Evolutionary conservation across 192 early-diverging fungal species (phyloP).

Genomic region (Coemansia sp.): DNA sequence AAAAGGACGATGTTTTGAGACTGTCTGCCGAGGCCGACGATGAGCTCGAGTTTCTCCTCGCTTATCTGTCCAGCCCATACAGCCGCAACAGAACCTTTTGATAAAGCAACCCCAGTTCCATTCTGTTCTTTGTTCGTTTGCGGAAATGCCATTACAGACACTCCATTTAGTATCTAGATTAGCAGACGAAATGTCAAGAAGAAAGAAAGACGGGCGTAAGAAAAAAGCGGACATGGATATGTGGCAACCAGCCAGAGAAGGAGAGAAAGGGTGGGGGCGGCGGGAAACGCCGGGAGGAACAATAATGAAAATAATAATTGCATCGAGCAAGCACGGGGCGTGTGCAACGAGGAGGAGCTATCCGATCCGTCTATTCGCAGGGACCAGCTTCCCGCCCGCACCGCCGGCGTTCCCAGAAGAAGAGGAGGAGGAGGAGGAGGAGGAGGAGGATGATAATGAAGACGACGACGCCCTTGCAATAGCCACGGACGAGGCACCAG

Average conservation of each 20-base stretch:
- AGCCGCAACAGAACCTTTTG: background rate
- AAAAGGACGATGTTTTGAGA: conserved; percentile 5
- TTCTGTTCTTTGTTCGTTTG: background rate
- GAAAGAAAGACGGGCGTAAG: too few relatives aligned
- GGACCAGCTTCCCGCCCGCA: conserved; percentile 7
- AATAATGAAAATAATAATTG: background rate
- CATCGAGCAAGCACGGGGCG: background rate
- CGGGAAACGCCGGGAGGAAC: too few relatives aligned
- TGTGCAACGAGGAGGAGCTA: too few relatives aligned
- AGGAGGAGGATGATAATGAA: too few relatives aligned
- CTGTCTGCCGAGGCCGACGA: conserved; percentile 15
- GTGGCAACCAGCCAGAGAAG: too few relatives aligned
- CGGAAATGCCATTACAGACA: too few relatives aligned
- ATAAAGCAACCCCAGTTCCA: background rate
- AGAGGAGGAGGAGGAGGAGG: too few relatives aligned
- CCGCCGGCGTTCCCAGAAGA: background rate
- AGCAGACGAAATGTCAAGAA: too few relatives aligned
- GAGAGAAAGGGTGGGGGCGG: too few relatives aligned
- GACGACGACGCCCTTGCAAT: conserved; percentile 2
- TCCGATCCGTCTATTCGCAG: conserved; percentile 24
- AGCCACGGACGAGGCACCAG: background rate
- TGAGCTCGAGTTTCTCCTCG: conserved; percentile 25
- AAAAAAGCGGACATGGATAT: too few relatives aligned
- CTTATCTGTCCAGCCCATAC: conserved; percentile 22
- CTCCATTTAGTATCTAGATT: too few relatives aligned